These are phyloP conservation scores for Trichoderma brevicompactum DNA, from an alignment of 2,329 filamentous ascomycete species.

Conservation along the genomic window DNA sequence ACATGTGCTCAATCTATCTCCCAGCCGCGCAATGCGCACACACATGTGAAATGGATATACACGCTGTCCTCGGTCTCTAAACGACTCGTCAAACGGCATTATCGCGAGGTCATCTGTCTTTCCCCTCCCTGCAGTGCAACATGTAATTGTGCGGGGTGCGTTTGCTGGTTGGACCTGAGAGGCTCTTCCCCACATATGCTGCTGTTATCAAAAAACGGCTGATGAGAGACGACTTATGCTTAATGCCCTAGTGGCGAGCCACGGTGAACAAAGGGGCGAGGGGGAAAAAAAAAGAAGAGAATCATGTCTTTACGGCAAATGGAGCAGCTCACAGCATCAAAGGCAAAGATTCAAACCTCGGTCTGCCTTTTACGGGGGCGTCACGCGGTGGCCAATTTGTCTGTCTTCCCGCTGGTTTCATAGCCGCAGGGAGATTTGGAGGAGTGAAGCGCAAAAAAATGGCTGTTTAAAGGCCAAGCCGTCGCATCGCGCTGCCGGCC, in stretches of 20 bases:
- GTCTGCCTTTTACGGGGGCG: neutral
- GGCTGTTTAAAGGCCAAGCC: neutral
- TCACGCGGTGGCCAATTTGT: conserved; percentile 7
- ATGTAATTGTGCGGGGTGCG: conserved; percentile 28
- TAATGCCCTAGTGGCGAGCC: neutral
- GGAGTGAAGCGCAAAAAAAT: neutral
- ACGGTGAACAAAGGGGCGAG: neutral
- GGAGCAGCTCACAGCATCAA: neutral
- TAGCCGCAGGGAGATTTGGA: neutral
- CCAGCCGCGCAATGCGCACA: neutral
- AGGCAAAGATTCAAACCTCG: conserved; percentile 4
- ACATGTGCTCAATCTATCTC: neutral
- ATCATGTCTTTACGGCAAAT: neutral
- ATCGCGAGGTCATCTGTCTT: conserved; percentile 23
- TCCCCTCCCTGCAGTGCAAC: conserved; percentile 28
- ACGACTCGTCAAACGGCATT: conserved; percentile 21
- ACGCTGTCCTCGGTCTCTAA: neutral
- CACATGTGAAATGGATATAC: conserved; percentile 3
- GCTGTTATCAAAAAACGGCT: neutral
- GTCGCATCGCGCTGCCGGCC: conserved; percentile 9
- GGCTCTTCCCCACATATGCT: conserved; percentile 8
- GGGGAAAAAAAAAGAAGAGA: neutral
- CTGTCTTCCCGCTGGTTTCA: neutral
- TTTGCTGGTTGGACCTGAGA: conserved; percentile 2
- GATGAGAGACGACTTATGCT: conserved; percentile 3